Percentiles rank a stretch among this genome's conserved stretches.
These are phyloP conservation scores for Diaporthe batatas DNA, from an alignment of 2,329 filamentous ascomycete genomes.

Conservation along the genomic window DNA sequence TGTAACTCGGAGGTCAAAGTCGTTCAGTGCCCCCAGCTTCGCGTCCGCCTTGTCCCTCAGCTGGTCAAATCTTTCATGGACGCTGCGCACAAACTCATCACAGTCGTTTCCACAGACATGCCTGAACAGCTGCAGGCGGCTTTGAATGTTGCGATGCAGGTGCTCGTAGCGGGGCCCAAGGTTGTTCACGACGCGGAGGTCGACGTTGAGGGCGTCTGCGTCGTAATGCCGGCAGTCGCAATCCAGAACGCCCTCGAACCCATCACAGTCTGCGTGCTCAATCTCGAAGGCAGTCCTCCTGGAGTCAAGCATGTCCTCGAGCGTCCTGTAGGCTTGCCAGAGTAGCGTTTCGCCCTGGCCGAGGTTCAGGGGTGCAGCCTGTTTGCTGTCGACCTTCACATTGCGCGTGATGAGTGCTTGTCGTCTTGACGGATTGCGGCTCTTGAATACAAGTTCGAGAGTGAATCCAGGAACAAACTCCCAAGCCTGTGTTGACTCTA, in stretches of 20 bases:
- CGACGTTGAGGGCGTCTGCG: slow-evolving; percentile 60
- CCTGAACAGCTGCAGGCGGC: slow-evolving; percentile 61
- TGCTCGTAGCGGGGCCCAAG: slow-evolving; percentile 63
- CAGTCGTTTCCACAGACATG: slow-evolving; percentile 59
- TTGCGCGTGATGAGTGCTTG: slow-evolving; percentile 54
- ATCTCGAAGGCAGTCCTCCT: slow-evolving; percentile 58
- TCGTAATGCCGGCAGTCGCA: slow-evolving; percentile 58
- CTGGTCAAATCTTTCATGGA: slow-evolving; percentile 54
- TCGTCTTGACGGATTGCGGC: slow-evolving; percentile 54
- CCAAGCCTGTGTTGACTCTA: slow-evolving; percentile 60
- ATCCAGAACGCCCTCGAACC: slow-evolving; percentile 53
- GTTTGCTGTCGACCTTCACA: slow-evolving; percentile 60
- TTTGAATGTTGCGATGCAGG: slow-evolving; percentile 58
- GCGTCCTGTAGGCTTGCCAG: slow-evolving; percentile 58
- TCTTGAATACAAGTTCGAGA: slow-evolving; percentile 61
- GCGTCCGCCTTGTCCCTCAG: slow-evolving; percentile 58
- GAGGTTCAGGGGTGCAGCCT: slow-evolving; percentile 62
- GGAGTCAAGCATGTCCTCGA: slow-evolving; percentile 57
- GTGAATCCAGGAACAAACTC: slow-evolving; percentile 64
- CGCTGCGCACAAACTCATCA: slow-evolving; percentile 56
- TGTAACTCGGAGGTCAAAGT: slow-evolving; percentile 62
- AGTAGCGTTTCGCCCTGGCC: slow-evolving; percentile 61
- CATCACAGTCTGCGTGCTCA: slow-evolving; percentile 54
- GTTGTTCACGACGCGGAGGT: slow-evolving; percentile 62
- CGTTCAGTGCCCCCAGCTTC: slow-evolving; percentile 57